Base-by-base conservation (phyloP, 1,284 basidiomycete genomes). In the Neolentinus lepideus region DNA sequence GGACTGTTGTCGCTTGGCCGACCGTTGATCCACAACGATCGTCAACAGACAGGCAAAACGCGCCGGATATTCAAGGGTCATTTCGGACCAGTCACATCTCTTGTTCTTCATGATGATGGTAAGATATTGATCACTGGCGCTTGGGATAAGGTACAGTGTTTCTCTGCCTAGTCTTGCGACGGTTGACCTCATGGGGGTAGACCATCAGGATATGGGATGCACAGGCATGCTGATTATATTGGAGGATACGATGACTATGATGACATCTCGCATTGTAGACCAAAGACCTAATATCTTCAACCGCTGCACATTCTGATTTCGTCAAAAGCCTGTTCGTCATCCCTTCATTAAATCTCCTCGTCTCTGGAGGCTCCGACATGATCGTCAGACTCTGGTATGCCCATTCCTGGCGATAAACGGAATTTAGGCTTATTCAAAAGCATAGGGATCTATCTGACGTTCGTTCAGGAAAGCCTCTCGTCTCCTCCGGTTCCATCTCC, bases 331-430 rank as follows among this genome's bases (percentile, higher is more conserved):
- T 96, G 25, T 76, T 85, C 43, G 81, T 90, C 26, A 71, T 94
- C 14, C 82, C 88, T 1, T 71, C 77, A 1, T 73, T 85, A 8
- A 71, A 77, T 3, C 69, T 94, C 14, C 71, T 98, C 25, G 74
- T 95, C 8, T 95, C 94, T 0, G 90, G 90, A 16, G 86, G 93
- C 22, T 97, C 95, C 6, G 96, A 99, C 70, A 94, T 94, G 63
- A 83, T 87, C 14, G 76, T 95, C 48, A 83, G 93, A 57, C 76
- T 98, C 58, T 98, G 95, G 94, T 93, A 60, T 51, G 70, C 10
- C 45, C 36, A 27, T 51, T 35, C 27, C n/a, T 27, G 54, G 3
- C 21, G 22, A 29, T 43, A 26, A 3, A 12, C 29, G n/a, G n/a
- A 24, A 9, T 51, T 6, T 19, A 16, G 24, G 35, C 33, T 43